A percentile compares a stretch with the other conserved stretches of the same genome.
Conservation (phyloP, 306 rosid species). For the Prunus mongolica region DNA sequence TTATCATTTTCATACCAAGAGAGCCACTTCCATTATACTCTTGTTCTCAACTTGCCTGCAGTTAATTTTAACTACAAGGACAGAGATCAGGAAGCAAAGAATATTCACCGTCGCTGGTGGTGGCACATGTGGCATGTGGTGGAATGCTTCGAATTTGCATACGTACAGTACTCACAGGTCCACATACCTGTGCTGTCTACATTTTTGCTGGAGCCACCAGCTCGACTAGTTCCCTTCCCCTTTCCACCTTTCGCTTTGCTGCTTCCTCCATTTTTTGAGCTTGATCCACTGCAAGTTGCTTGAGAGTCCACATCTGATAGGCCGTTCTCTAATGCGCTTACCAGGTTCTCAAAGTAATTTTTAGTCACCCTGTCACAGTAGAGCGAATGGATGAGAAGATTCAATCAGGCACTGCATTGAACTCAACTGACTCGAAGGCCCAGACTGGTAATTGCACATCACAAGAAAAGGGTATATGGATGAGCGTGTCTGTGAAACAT, state of each 20-base stretch:
- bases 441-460: background rate
- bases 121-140: slow-evolving; percentile 4
- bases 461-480: background rate
- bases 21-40: background rate
- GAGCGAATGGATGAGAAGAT: background rate
- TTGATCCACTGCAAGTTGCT: background rate
- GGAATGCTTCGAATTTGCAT: background rate
- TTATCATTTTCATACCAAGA: background rate
- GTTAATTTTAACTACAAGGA: background rate
- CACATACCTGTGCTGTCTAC: background rate
- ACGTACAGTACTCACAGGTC: slow-evolving; percentile 4
- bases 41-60: background rate
- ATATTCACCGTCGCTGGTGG: background rate
- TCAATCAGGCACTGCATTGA: background rate
- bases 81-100: background rate
- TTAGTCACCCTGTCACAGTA: slow-evolving; percentile 12
- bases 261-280: slow-evolving; percentile 7
- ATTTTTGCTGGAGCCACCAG: slow-evolving; percentile 9
- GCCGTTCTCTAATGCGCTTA: slow-evolving; percentile 58
- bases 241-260: background rate
- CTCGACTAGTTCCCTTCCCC: slow-evolving; percentile 7
- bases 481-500: background rate
- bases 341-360: slow-evolving; percentile 44
- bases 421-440: background rate
- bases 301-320: slow-evolving; percentile 39